Evolutionary conservation across 2,329 filamentous ascomycete genomes (phyloP), one percentile per base, ranked within the genome.

Genomic region (Xylaria multiplex): DNA sequence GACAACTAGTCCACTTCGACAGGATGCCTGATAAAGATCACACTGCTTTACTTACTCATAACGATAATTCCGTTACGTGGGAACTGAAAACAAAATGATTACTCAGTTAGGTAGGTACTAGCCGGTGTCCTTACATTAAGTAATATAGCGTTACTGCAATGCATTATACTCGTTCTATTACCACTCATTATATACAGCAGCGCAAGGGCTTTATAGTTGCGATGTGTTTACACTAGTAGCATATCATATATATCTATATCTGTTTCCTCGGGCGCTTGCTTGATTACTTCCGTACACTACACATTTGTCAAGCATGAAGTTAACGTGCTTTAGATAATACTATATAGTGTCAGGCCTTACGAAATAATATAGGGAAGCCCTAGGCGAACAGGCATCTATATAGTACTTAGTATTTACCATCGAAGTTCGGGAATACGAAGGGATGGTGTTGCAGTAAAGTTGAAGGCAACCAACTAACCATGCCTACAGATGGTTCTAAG

Each of bases 371-470:
- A 53, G 19, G 49, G 37, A 40, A 14, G 11, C 37, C 8, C 3
- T 13, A 22, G 8, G 30, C 22, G 30, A 35, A 53, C 14, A 37
- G n/a, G 13, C 52, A 27, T 8, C n/a, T 42, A 16, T 3, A 14
- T 24, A 19, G 19, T 24, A 24, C 35, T 11, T 8, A 8, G 35
- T 40, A 37, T 37, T 11, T 24, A 27, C 24, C 37, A n/a, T 22
- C 19, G 43, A 53, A 22, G 43, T 50, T 54, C 24, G 35, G 32
- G 35, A 48, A 35, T 30, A 32, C 16, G 27, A 35, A 19, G 45
- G 42, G 50, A 35, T 52, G 43, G 49, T 49, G 42, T 55, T 42
- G 42, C n/a, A 42, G 48, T 19, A 43, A 54, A 32, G 30, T 37
- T 43, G 37, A 22, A 56, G 43, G 50, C 56, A 40, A n/a, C 16